Evolutionary conservation across 225 moss, liverwort and hornwort genomes (phyloP), one percentile per base, ranked within the genome.

Genomic region (Neckera pumila): DNA sequence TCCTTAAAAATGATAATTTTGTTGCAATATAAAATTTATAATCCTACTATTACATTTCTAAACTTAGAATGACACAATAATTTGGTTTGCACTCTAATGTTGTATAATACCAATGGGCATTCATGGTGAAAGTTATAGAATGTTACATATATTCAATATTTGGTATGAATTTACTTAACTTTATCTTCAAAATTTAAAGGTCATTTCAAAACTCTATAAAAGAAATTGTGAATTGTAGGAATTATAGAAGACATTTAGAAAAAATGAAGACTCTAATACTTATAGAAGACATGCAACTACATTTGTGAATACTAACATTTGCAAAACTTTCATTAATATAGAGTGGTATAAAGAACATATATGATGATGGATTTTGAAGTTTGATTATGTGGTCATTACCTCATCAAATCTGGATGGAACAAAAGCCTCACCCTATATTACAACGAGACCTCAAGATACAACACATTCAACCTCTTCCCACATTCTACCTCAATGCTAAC

Each of bases 371-470:
- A 38, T 23, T 40, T 25, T 40, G 40, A 40, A 40, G 3, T 23
- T 70, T 25, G 13, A 40, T 69, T 23, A 38, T 2, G 0, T 69
- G 2, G 12, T 10, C 23, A 38, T 69, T 8, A 36, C 14, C 25
- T 40, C 3, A 12, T 1, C 6, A 34, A 5, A 34, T 69, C 14
- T 12, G 7, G 12, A 67, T 67, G 38, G 22, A 67, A 67, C n/a
- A 21, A 21, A 67, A 67, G 21, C 20, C 14, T 61, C 14, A 47
- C 47, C 11, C 11, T 47, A 12, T 2, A 22, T 67, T 3, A n/a
- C 4, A 6, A 3, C 1, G 4, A 4, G 20, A n/a, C 12, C 3
- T 11, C 6, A 10, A 64, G 20, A 21, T n/a, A 7, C 12, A 67
- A n/a, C 16, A 31, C 33, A 64, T 63, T 16, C 63, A 63, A 63